A percentile compares a stretch with the other conserved stretches of the same genome.
phyloP scores from a whole-genome alignment of 192 early-diverging fungal genomes.

The Mortierella antarctica region DNA sequence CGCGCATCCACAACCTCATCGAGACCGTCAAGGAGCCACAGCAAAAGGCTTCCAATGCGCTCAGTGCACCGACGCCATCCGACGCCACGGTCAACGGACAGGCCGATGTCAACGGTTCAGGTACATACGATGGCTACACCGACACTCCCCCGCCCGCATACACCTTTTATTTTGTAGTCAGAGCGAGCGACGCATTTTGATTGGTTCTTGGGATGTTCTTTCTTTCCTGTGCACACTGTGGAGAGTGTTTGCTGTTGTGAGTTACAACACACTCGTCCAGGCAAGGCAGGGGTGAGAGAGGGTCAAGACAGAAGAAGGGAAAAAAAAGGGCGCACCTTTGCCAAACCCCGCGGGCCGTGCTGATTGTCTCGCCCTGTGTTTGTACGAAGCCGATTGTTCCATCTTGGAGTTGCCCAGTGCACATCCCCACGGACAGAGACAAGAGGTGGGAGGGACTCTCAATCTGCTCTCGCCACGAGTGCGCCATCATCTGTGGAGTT shows the following conservation, averaged over 20 bases:
- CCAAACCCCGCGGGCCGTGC: too few species aligned
- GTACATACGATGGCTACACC: constrained; percentile 1
- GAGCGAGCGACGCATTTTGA: neutral
- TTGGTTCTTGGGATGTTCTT: neutral
- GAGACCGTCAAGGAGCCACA: constrained; percentile 58
- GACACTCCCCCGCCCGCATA: constrained; percentile 1
- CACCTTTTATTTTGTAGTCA: neutral
- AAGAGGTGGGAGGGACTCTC: neutral
- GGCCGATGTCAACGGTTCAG: constrained; percentile 11
- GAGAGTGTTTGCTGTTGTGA: too few species aligned
- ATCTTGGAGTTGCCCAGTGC: too few species aligned
- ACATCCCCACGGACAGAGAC: too few species aligned
- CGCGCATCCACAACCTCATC: constrained; percentile 60
- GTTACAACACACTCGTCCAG: too few species aligned
- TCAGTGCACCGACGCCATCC: constrained; percentile 8
- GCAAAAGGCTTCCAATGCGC: constrained; percentile 44
- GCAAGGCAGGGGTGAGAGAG: too few species aligned
- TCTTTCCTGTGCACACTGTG: neutral
- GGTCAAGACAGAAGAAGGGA: too few species aligned
- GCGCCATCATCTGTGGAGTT: neutral
- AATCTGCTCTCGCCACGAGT: too few species aligned
- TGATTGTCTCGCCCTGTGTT: too few species aligned
- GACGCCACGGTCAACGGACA: constrained; percentile 19
- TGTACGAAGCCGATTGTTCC: too few species aligned
- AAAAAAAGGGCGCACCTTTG: too few species aligned